Evolutionary conservation across 495 filamentous ascomycete species (phyloP).

Genomic region (Lophium mytilinum): DNA sequence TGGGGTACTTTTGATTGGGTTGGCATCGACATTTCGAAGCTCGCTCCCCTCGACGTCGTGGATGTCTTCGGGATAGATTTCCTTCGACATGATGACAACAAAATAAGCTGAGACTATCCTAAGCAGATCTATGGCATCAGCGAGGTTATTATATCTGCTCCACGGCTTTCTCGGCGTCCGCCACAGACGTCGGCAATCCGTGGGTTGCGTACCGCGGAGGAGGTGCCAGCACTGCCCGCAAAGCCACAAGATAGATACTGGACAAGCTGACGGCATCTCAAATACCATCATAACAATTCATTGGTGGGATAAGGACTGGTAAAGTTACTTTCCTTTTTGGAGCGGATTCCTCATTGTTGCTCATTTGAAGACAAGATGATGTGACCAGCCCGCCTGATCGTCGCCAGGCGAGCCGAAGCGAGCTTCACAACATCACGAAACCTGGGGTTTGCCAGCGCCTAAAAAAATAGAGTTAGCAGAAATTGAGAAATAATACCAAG

Average conservation of each 20-base stretch:
- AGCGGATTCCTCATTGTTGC: background rate
- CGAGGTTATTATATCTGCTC: background rate
- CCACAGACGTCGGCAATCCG: no score
- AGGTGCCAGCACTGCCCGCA: background rate
- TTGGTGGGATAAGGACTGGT: background rate
- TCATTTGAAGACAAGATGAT: no score
- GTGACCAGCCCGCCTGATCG: no score
- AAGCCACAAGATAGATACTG: background rate
- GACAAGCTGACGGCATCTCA: background rate
- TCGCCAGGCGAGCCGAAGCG: no score
- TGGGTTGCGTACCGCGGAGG: background rate
- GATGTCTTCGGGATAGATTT: background rate
- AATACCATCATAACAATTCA: background rate
- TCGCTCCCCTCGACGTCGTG: background rate
- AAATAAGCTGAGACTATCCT: background rate
- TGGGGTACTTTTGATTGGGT: background rate
- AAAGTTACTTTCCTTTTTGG: background rate
- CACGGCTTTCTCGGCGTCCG: no score
- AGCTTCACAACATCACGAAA: no score
- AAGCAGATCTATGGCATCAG: background rate
- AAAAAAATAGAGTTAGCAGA: no score
- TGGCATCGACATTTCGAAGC: background rate
- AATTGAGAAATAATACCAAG: no score
- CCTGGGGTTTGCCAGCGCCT: no score
- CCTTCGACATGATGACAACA: background rate